Evolutionary conservation across 306 rosid species (phyloP).

Genomic region (Cercis canadensis): DNA sequence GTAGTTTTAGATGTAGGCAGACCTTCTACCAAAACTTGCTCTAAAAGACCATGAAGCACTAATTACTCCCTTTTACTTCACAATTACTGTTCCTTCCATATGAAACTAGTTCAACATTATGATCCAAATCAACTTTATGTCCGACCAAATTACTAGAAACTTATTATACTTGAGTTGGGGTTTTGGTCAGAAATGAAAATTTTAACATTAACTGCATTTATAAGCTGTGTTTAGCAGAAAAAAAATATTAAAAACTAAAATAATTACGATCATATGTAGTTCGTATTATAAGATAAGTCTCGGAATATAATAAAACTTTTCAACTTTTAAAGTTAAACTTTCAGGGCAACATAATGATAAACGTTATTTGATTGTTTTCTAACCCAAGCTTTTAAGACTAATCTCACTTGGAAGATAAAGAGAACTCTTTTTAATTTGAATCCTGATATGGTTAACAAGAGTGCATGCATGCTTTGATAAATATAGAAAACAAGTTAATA

Average conservation of each 20-base stretch:
- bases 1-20: slow-evolving; percentile 48
- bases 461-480: slow-evolving; percentile 50
- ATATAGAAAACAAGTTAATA: slow-evolving; percentile 39
- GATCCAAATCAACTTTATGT: slow-evolving; percentile 56
- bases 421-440: slow-evolving; percentile 37
- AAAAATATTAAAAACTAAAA: not conserved
- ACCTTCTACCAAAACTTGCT: slow-evolving; percentile 54
- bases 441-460: slow-evolving; percentile 45
- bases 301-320: slow-evolving; percentile 4
- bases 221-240: slow-evolving; percentile 14
- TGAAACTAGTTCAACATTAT: slow-evolving; percentile 41
- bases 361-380: slow-evolving; percentile 26
- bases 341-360: slow-evolving; percentile 42
- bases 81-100: slow-evolving; percentile 52
- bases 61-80: slow-evolving; percentile 78
- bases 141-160: slow-evolving; percentile 40
- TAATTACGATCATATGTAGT: slow-evolving; percentile 20
- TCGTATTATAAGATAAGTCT: slow-evolving; percentile 32
- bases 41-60: slow-evolving; percentile 65
- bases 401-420: slow-evolving; percentile 34
- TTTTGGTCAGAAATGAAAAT: slow-evolving; percentile 26
- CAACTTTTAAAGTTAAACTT: slow-evolving; percentile 22
- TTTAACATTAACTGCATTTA: slow-evolving; percentile 14
- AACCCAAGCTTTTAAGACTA: slow-evolving; percentile 31
- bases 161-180: slow-evolving; percentile 33